Evolutionary conservation across 2,329 filamentous ascomycete genomes (phyloP).

Genomic region (Hypoxylon sp.): DNA sequence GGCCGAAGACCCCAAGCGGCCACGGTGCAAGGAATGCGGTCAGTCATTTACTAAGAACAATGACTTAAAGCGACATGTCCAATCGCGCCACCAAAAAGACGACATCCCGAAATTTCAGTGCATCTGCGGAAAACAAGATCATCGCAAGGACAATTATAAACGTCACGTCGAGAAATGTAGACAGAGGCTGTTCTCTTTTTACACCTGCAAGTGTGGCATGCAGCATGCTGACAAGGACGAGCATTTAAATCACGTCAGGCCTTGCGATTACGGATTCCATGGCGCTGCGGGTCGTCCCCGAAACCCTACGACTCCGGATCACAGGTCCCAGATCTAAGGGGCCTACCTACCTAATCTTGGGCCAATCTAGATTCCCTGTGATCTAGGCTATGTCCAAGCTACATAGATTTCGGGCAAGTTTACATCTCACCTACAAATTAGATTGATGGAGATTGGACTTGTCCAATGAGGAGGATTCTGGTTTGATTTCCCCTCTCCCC

Average conservation of each 20-base stretch:
- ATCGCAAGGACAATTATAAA: slow-evolving; percentile 2
- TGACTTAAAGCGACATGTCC: too few species aligned
- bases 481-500: too few species aligned
- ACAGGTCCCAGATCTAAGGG: neutral
- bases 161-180: neutral
- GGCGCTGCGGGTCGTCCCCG: neutral
- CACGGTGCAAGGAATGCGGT: too few species aligned
- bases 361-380: too few species aligned
- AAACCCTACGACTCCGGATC: neutral
- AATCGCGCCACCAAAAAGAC: too few species aligned
- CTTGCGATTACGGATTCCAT: neutral
- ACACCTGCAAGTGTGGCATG: slow-evolving; percentile 1
- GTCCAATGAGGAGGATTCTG: too few species aligned
- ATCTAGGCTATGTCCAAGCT: too few species aligned
- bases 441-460: too few species aligned
- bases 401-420: neutral
- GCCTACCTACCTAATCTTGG: neutral
- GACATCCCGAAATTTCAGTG: too few species aligned
- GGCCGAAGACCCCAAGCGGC: too few species aligned
- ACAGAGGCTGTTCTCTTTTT: neutral
- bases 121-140: too few species aligned
- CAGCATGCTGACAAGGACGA: neutral
- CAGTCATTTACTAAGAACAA: too few species aligned
- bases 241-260: neutral
- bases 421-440: neutral